A percentile compares a stretch with the other conserved stretches of the same genome.
Conservation (phyloP, 179 eudicot genomes). For the Patellifolia procumbens region DNA sequence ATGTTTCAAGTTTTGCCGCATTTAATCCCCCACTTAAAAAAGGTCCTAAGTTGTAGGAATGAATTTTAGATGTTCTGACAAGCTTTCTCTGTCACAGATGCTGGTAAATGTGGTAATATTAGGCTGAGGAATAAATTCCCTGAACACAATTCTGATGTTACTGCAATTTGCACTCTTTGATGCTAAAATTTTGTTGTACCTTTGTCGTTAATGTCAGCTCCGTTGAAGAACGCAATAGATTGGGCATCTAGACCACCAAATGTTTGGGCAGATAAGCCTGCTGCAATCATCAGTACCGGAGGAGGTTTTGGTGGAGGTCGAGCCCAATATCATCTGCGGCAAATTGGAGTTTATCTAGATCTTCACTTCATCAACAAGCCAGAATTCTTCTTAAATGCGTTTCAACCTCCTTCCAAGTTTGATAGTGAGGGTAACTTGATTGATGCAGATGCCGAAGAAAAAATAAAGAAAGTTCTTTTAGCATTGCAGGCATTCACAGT, state of each 20-base stretch:
- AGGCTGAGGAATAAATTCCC: background rate
- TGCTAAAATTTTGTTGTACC: background rate
- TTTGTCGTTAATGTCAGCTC: constrained; percentile 43
- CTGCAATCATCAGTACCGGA: constrained; percentile 77
- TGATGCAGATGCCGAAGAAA: constrained; percentile 54
- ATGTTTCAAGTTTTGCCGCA: background rate
- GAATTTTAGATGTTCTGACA: no score
- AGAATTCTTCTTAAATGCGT: constrained; percentile 68
- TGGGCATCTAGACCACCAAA: constrained; percentile 91
- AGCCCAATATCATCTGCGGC: constrained; percentile 87
- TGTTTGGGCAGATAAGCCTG: constrained; percentile 77
- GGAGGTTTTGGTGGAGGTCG: constrained; percentile 78
- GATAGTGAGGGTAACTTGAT: constrained; percentile 73
- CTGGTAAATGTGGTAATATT: no score
- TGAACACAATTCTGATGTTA: background rate
- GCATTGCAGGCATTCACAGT: constrained; percentile 59
- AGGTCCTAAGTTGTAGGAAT: background rate
- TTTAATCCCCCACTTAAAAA: background rate
- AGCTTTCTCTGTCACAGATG: background rate
- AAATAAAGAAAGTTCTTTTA: constrained; percentile 51
- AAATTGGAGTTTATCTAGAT: constrained; percentile 73
- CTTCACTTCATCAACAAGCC: constrained; percentile 91
- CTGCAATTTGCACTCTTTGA: background rate
- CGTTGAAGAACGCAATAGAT: constrained; percentile 82
- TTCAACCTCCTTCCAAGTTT: constrained; percentile 72